These are phyloP conservation scores for Phyllosticta paracitricarpa DNA, from an alignment of 2,329 filamentous ascomycete species.

Conservation along the genomic window DNA sequence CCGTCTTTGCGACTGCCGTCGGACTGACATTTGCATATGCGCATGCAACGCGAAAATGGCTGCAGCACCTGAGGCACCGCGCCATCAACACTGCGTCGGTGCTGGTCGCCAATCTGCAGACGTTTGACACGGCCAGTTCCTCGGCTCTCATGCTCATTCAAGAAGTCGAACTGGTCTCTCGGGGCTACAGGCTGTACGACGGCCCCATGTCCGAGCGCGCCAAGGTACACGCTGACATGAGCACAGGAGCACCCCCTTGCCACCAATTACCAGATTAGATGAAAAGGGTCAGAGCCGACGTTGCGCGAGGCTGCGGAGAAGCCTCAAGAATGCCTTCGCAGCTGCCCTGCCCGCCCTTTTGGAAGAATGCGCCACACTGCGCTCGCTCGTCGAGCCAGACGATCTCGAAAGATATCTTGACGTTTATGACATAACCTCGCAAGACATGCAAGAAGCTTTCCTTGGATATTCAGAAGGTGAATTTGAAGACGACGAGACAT, in stretches of 20 bases:
- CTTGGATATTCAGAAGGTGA: conserved; percentile 52
- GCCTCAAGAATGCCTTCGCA: conserved; percentile 59
- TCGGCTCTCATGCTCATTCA: conserved; percentile 76
- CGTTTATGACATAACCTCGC: conserved; percentile 40
- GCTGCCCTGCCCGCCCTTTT: conserved; percentile 63
- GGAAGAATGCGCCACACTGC: conserved; percentile 57
- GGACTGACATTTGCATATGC: conserved; percentile 54
- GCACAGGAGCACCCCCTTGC: conserved; percentile 70
- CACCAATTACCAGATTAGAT: conserved; percentile 86
- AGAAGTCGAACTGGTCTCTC: conserved; percentile 89
- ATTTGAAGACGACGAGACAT: conserved; percentile 63
- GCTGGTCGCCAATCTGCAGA: conserved; percentile 65
- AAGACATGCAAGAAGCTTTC: conserved; percentile 36
- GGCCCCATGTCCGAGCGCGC: conserved; percentile 10
- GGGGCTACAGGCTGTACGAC: conserved; percentile 73
- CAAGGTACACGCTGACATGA: conserved; percentile 17
- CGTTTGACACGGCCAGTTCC: conserved; percentile 67
- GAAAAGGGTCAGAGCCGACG: conserved; percentile 68
- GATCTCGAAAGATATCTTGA: conserved; percentile 91
- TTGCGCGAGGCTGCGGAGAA: conserved; percentile 69
- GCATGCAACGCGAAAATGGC: conserved; percentile 69
- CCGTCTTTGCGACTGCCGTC: conserved; percentile 41
- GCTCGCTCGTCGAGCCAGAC: conserved; percentile 63
- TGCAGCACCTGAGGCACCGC: conserved; percentile 67
- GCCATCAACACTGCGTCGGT: conserved; percentile 58